These are phyloP conservation scores for Ogataea trehalophila DNA, from an alignment of 805 yeast species.

Conservation along the genomic window DNA sequence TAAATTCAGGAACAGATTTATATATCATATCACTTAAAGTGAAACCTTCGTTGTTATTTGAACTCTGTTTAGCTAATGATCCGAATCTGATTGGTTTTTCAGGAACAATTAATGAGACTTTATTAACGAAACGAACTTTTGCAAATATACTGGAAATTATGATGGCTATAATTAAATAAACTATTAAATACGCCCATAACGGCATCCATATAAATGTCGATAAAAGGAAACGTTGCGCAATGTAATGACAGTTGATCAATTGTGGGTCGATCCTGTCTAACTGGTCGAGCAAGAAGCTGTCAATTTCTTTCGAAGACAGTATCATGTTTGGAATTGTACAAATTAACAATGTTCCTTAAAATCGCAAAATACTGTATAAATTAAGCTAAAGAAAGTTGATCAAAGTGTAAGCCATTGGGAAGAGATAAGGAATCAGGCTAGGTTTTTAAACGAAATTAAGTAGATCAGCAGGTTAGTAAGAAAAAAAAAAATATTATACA, in stretches of 20 bases:
- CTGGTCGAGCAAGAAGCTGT: conserved; percentile 1
- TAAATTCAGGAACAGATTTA: conserved; percentile 37
- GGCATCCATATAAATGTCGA: conserved; percentile 8
- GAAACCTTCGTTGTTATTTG: neutral
- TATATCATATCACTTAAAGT: conserved; percentile 16
- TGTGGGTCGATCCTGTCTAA: conserved; percentile 4
- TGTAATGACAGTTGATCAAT: conserved; percentile 9
- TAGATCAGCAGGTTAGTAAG: no score
- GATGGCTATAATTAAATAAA: conserved; percentile 1
- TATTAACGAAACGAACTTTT: conserved; percentile 9
- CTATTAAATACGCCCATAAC: conserved; percentile 7
- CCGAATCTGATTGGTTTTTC: conserved; percentile 8
- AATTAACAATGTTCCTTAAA: no score
- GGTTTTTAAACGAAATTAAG: no score
- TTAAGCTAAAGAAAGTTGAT: no score
- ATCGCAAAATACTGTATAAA: no score
- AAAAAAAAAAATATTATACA: no score
- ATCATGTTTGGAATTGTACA: neutral
- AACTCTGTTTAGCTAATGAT: neutral
- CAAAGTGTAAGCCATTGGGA: no score
- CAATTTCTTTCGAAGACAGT: conserved; percentile 1
- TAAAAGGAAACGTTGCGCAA: conserved; percentile 2
- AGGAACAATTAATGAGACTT: conserved; percentile 7
- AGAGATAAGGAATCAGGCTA: no score
- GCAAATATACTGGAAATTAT: neutral